Evolutionary conservation across 345 rosid species (phyloP).

Genomic region (Aquilaria sinensis): DNA sequence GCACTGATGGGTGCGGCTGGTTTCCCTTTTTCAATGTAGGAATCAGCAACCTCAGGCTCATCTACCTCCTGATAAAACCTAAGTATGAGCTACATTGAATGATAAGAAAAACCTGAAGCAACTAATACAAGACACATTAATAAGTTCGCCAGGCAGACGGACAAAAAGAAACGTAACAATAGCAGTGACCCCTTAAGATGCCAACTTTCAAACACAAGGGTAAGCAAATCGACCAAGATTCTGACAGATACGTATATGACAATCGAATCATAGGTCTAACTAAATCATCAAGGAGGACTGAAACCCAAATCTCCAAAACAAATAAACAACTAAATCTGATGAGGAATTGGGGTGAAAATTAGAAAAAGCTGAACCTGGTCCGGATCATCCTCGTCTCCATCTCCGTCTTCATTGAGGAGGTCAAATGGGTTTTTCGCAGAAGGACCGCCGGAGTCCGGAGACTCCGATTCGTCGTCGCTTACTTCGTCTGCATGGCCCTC

Average conservation of each 20-base stretch:
- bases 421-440: constrained; percentile 62
- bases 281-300: no score
- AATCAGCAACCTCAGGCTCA: constrained; percentile 27
- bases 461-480: constrained; percentile 32
- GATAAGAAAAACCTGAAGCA: background rate
- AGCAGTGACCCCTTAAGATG: no score
- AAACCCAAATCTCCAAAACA: background rate
- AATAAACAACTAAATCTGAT: constrained; percentile 19
- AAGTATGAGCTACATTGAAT: constrained; percentile 10
- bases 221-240: no score
- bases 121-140: background rate
- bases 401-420: constrained; percentile 59
- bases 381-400: constrained; percentile 16
- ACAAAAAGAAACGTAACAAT: no score
- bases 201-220: no score
- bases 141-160: no score
- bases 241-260: background rate
- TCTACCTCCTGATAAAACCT: constrained; percentile 30
- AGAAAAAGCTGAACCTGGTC: constrained; percentile 23
- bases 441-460: constrained; percentile 26
- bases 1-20: constrained; percentile 15
- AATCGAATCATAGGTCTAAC: no score
- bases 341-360: constrained; percentile 2
- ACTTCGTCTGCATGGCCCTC: constrained; percentile 10
- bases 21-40: constrained; percentile 16